Evolutionary conservation across 208 protist species (phyloP), one percentile per base, ranked within the genome.

Genomic region (Trypanosomatidae sp.): DNA sequence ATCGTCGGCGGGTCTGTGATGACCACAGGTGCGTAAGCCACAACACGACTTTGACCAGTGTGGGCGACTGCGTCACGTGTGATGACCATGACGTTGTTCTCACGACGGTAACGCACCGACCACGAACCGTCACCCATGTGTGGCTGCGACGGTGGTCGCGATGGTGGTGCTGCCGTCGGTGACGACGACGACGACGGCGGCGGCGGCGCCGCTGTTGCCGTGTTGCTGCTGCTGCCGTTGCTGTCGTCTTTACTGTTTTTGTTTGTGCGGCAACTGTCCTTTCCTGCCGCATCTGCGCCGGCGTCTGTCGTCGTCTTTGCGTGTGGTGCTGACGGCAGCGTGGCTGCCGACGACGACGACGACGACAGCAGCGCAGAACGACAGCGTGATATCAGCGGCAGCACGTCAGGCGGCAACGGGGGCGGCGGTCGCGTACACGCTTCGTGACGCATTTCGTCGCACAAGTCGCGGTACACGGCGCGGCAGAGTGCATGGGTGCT

Each of bases 381-480:
- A n/a, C n/a, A n/a, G n/a, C n/a, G n/a, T n/a, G n/a, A n/a, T n/a
- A n/a, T n/a, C n/a, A n/a, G n/a, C n/a, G n/a, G n/a, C n/a, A n/a
- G n/a, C n/a, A 18, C 38, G 6, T 4, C 32, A 4, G 56, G 43
- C 3, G 41, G 44, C 13, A 61, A 54, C n/a, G 81, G 76, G 2
- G 77, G 61, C 2, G 82, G 81, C 8, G 81, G 77, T 39, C 73
- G 82, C 8, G 69, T 71, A 40, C 57, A 68, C 41, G 53, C 66
- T 56, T 92, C 77, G 6, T 66, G 56, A 2, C 74, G 70, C 27
- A 87, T 67, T 44, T 92, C 77, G 45, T 92, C 82, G 39, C 74
- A 72, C 20, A 92, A 41, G 44, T 85, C 73, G 44, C 81, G 79
- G 60, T 92, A 92, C 8, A 92, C 58, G 5, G 77, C 52, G 3